phyloP scores from a whole-genome alignment of 2,329 filamentous ascomycete genomes.

The Alternaria sp. region DNA sequence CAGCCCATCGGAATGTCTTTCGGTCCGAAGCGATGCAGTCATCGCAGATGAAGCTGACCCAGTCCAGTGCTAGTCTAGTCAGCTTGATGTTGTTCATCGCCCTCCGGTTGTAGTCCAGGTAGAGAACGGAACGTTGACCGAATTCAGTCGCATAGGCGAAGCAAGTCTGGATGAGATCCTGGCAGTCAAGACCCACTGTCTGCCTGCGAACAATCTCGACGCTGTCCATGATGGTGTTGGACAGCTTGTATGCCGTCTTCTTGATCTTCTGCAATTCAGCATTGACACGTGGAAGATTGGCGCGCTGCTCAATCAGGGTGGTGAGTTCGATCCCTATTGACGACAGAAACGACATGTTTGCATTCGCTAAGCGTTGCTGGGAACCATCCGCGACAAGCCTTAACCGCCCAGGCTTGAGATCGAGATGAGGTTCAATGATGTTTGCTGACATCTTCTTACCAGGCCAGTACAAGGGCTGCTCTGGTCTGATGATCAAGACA shows the following conservation, averaged over 20 bases:
- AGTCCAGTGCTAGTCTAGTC: conserved; percentile 90
- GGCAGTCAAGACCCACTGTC: conserved; percentile 82
- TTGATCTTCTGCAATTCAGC: conserved; percentile 91
- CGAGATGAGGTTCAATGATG: conserved; percentile 79
- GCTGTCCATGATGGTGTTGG: conserved; percentile 98
- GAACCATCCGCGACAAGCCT: conserved; percentile 90
- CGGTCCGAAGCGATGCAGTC: conserved; percentile 94
- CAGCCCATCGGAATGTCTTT: conserved; percentile 97
- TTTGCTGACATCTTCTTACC: conserved; percentile 76
- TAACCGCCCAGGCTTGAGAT: conserved; percentile 85
- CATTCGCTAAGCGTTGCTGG: conserved; percentile 76
- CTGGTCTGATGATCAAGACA: conserved; percentile 82
- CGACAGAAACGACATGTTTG: conserved; percentile 79
- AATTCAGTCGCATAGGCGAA: conserved; percentile 99
- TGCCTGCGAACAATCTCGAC: conserved; percentile 92
- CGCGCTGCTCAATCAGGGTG: conserved; percentile 88
- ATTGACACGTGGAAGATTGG: conserved; percentile 92
- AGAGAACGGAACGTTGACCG: conserved; percentile 89
- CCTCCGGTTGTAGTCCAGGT: conserved; percentile 93
- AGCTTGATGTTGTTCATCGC: conserved; percentile 98
- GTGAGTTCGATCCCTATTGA: conserved; percentile 85
- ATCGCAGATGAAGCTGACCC: conserved; percentile 97
- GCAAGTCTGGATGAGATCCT: conserved; percentile 96
- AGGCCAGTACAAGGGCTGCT: conserved; percentile 80
- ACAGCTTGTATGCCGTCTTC: conserved; percentile 93